phyloP scores from a whole-genome alignment of 2,329 filamentous ascomycete genomes.

The Calcarisporium arbuscula region DNA sequence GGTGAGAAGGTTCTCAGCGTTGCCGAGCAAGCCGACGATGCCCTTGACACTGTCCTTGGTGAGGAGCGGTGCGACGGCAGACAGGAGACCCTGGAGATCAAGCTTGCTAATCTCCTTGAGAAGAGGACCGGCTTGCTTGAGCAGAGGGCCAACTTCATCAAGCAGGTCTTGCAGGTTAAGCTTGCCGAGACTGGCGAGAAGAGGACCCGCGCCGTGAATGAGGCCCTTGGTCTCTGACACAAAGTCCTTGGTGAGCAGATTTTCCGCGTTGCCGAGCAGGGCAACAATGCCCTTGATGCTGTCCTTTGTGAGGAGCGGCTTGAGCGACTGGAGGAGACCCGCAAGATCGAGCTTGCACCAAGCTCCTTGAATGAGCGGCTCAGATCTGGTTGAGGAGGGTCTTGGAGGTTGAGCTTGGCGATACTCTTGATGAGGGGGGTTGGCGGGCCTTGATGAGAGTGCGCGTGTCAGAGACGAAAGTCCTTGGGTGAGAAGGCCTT shows the following conservation, averaged over 20 bases:
- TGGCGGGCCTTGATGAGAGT: constrained; percentile 19
- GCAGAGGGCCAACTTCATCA: too few species aligned
- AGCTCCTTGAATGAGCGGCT: constrained; percentile 24
- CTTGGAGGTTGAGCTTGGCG: constrained; percentile 5
- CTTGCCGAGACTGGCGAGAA: constrained; percentile 14
- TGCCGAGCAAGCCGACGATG: constrained; percentile 23
- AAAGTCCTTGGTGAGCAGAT: constrained; percentile 19
- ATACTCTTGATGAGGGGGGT: constrained; percentile 13
- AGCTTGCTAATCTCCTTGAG: constrained; percentile 24
- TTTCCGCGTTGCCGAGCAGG: constrained; percentile 22
- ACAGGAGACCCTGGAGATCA: constrained; percentile 23
- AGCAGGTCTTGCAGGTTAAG: too few species aligned
- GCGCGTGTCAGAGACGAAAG: constrained; percentile 21
- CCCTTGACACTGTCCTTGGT: constrained; percentile 21
- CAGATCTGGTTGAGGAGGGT: constrained; percentile 17
- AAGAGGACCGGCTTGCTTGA: constrained; percentile 21
- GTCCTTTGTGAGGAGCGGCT: constrained; percentile 20
- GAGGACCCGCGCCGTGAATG: constrained; percentile 19
- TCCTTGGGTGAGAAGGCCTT: constrained; percentile 17
- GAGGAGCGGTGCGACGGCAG: constrained; percentile 19
- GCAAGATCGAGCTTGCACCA: constrained; percentile 24
- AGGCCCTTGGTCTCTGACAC: constrained; percentile 21
- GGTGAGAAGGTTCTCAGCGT: constrained; percentile 21
- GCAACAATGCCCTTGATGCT: constrained; percentile 24
- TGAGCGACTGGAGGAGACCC: constrained; percentile 19